Evolutionary conservation across 2,329 filamentous ascomycete genomes (phyloP).

Genomic region (Elsinoe arachidis): DNA sequence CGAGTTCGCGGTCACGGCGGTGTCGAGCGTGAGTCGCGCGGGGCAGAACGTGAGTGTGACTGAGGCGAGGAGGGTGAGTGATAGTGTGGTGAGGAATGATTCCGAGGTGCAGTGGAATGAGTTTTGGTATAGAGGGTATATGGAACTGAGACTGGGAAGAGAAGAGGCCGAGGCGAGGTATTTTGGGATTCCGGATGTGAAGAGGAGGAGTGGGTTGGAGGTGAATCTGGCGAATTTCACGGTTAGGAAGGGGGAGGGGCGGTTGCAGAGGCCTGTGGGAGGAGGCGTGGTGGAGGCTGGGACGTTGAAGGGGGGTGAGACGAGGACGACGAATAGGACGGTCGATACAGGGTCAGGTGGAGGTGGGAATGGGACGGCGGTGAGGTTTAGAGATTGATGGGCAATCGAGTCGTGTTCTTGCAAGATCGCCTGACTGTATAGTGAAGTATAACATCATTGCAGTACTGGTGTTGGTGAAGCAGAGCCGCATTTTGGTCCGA

Average conservation of each 20-base stretch:
- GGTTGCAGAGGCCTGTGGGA: constrained; percentile 40
- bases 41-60: neutral
- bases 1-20: constrained; percentile 54
- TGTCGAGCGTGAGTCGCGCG: constrained; percentile 25
- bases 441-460: too few species aligned
- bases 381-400: constrained; percentile 1
- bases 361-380: neutral
- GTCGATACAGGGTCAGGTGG: neutral
- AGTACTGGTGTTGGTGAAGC: too few species aligned
- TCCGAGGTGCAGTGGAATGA: constrained; percentile 62
- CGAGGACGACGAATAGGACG: neutral
- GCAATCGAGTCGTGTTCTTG: neutral
- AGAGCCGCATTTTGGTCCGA: too few species aligned
- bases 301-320: constrained; percentile 35
- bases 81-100: constrained; percentile 34
- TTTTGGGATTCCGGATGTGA: constrained; percentile 53
- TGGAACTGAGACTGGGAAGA: constrained; percentile 49
- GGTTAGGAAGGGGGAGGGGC: constrained; percentile 51
- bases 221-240: constrained; percentile 60
- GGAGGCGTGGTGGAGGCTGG: constrained; percentile 46
- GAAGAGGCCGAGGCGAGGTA: constrained; percentile 50
- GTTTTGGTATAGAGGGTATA: constrained; percentile 61
- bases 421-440: too few species aligned
- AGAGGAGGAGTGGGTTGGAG: constrained; percentile 51
- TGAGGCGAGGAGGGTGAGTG: constrained; percentile 1